phyloP scores from a whole-genome alignment of 202 grass and related monocot genomes.

The Alloteropsis angusta region DNA sequence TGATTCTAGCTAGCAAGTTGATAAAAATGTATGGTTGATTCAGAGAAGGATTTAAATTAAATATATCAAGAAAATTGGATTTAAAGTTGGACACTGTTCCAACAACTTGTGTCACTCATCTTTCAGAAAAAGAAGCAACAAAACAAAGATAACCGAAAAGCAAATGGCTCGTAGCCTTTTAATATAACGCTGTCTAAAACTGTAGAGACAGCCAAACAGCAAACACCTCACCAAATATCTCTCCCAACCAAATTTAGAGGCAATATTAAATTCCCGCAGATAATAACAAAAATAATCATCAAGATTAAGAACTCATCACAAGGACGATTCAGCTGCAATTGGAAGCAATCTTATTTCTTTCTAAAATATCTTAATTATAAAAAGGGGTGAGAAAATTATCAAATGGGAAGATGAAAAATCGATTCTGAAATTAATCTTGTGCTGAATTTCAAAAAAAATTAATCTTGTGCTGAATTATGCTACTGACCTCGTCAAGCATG shows the following conservation, averaged over 20 bases:
- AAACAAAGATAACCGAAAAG: slow-evolving; percentile 34
- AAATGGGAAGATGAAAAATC: not conserved
- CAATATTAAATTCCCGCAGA: not conserved
- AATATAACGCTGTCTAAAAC: slow-evolving; percentile 12
- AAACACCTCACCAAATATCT: slow-evolving; percentile 15
- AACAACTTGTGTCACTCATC: slow-evolving; percentile 40
- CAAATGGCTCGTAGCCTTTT: slow-evolving; percentile 17
- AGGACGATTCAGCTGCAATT: not conserved
- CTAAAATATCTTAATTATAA: not conserved
- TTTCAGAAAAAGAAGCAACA: slow-evolving; percentile 33
- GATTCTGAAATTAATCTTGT: not conserved
- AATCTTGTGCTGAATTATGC: not conserved
- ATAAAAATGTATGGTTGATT: not conserved
- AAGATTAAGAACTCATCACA: not conserved
- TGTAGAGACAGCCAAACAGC: slow-evolving; percentile 24
- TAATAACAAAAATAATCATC: not conserved
- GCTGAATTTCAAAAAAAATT: not conserved
- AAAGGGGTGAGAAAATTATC: not conserved
- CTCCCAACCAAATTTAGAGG: not conserved
- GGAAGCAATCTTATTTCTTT: not conserved
- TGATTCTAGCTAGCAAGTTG: not conserved
- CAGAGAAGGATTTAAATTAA: slow-evolving; percentile 2
- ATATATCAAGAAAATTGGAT: slow-evolving; percentile 35
- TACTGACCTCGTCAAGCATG: slow-evolving; percentile 94
- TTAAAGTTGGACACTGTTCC: slow-evolving; percentile 25